Conservation (phyloP, 2,329 filamentous ascomycete species). For the Alternaria rosae region DNA sequence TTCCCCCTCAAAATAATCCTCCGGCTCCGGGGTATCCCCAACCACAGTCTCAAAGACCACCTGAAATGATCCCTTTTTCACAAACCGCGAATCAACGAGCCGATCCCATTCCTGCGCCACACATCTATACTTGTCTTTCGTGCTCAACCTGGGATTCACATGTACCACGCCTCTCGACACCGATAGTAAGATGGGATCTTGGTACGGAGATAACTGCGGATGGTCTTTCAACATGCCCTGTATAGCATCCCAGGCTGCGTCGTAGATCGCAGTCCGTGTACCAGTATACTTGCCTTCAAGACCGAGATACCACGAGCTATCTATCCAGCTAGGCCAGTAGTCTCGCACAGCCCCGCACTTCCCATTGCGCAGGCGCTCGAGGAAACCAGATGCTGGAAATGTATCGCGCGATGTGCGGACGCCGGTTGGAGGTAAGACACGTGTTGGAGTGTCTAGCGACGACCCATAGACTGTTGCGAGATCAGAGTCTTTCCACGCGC, state of each 20-base stretch:
- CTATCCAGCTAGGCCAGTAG: constrained; percentile 19
- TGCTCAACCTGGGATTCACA: constrained; percentile 1
- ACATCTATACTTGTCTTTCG: constrained; percentile 7
- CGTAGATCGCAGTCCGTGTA: constrained; percentile 5
- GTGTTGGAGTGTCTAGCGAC: not conserved
- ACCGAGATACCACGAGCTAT: not conserved
- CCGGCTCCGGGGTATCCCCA: not conserved
- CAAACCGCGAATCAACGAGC: constrained; percentile 18
- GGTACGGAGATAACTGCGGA: constrained; percentile 13
- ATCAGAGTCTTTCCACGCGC: constrained; percentile 21
- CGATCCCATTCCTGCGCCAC: constrained; percentile 26
- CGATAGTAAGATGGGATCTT: constrained; percentile 20
- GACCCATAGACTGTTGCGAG: constrained; percentile 5
- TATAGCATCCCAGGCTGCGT: constrained; percentile 24
- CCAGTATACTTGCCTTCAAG: constrained; percentile 10
- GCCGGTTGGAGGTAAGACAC: not conserved
- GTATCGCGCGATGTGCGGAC: constrained; percentile 8
- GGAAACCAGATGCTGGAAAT: not conserved
- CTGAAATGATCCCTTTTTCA: constrained; percentile 20
- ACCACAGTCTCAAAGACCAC: constrained; percentile 12
- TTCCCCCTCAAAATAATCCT: not conserved
- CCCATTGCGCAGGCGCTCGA: not conserved
- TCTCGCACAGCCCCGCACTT: not conserved
- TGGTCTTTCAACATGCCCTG: constrained; percentile 21
- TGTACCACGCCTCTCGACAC: constrained; percentile 7